A percentile compares a stretch with the other conserved stretches of the same genome.
phyloP scores from a whole-genome alignment of 148 eudicot species.

The Arbutus unedo region DNA sequence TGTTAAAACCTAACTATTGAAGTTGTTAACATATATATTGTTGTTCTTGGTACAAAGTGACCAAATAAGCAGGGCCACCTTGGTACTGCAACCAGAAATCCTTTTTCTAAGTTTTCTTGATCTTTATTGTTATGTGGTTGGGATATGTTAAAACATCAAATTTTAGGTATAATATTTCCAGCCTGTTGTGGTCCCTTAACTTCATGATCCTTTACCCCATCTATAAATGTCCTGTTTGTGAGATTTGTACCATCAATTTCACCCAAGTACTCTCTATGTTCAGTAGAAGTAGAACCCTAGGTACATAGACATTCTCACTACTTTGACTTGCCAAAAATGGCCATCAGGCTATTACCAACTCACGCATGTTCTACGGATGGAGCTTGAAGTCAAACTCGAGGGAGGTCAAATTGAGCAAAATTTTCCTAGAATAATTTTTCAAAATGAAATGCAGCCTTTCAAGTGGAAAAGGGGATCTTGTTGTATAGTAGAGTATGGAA shows the following conservation, averaged over 20 bases:
- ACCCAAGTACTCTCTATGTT: not conserved
- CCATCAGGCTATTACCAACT: too few species aligned
- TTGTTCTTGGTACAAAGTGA: not conserved
- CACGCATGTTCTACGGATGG: too few species aligned
- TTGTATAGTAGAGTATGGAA: too few species aligned
- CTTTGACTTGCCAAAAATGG: too few species aligned
- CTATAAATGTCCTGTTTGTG: not conserved
- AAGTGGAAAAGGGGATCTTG: too few species aligned
- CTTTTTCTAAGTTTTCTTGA: not conserved
- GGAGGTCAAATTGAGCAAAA: too few species aligned
- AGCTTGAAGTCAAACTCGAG: too few species aligned
- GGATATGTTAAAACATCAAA: constrained; percentile 3
- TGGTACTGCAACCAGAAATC: not conserved
- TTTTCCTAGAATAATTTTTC: too few species aligned
- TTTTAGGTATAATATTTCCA: not conserved
- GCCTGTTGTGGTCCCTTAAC: constrained; percentile 9
- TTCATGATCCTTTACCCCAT: not conserved
- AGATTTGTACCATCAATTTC: not conserved
- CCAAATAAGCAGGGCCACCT: not conserved
- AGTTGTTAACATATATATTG: not conserved
- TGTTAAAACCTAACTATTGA: too few species aligned
- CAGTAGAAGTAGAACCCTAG: not conserved
- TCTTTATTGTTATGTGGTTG: not conserved
- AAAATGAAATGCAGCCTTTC: too few species aligned
- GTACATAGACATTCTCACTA: not conserved